Percentiles rank a stretch among this genome's conserved stretches.
Evolutionary conservation across 176 grass and related monocot genomes (phyloP).

Genomic region (Ampelocalamus luodianensis): DNA sequence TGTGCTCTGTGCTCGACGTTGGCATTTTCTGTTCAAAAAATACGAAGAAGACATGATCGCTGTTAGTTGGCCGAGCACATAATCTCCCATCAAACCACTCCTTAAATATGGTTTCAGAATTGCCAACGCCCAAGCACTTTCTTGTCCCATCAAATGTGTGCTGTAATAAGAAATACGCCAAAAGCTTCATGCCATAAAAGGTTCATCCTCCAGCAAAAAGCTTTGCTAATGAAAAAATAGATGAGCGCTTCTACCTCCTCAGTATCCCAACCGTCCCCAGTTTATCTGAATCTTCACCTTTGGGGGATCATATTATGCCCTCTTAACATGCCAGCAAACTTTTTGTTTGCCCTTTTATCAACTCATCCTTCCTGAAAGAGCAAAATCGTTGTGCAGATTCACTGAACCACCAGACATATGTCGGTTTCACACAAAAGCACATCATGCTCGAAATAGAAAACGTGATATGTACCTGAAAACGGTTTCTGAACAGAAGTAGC

Average conservation of each 20-base stretch:
- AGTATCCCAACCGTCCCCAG: too few species aligned
- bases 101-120: conserved; percentile 16
- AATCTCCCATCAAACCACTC: neutral
- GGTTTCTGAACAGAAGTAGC: conserved; percentile 59
- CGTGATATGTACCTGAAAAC: conserved; percentile 68
- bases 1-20: too few species aligned
- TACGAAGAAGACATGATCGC: too few species aligned
- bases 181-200: conserved; percentile 7
- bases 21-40: too few species aligned
- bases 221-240: neutral
- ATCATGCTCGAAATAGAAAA: conserved; percentile 7
- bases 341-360: conserved; percentile 99
- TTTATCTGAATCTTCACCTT: too few species aligned
- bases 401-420: conserved; percentile 21
- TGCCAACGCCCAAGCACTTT: neutral
- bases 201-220: conserved; percentile 2
- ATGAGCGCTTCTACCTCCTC: too few species aligned
- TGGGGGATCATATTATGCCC: too few species aligned
- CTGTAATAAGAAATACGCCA: neutral
- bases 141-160: conserved; percentile 10
- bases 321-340: too few species aligned
- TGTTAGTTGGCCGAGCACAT: too few species aligned
- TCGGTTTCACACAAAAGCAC: conserved; percentile 1
- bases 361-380: conserved; percentile 89
- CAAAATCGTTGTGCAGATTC: conserved; percentile 4